A percentile compares a stretch with the other conserved stretches of the same genome.
Conservation (phyloP, 2,329 filamentous ascomycete species). For the Thyridium curvatum region DNA sequence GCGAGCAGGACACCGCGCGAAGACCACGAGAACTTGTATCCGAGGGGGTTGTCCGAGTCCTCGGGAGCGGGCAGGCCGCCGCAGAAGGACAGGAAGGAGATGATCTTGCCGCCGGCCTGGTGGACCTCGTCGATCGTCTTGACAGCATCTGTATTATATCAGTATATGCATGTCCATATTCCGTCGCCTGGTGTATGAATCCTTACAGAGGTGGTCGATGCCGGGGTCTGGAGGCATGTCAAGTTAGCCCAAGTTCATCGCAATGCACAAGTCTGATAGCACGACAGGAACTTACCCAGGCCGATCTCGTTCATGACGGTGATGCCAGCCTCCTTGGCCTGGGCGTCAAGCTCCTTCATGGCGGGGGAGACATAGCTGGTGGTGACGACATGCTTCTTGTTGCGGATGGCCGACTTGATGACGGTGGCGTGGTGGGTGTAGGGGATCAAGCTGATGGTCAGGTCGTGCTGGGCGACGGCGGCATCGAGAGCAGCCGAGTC, state of each 20-base stretch:
- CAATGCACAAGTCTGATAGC: slow-evolving; percentile 1
- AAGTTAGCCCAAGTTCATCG: background rate
- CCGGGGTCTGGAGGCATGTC: slow-evolving; percentile 49
- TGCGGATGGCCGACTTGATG: slow-evolving; percentile 87
- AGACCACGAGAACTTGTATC: slow-evolving; percentile 85
- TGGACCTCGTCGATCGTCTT: slow-evolving; percentile 89
- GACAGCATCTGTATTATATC: slow-evolving; percentile 60
- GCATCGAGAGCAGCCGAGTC: slow-evolving; percentile 72
- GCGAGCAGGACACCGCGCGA: slow-evolving; percentile 83
- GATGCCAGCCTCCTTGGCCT: slow-evolving; percentile 84
- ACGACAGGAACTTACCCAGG: slow-evolving; percentile 28
- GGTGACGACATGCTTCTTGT: slow-evolving; percentile 95
- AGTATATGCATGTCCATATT: slow-evolving; percentile 15
- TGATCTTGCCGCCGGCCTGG: slow-evolving; percentile 77
- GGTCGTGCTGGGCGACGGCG: slow-evolving; percentile 71
- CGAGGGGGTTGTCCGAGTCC: slow-evolving; percentile 79
- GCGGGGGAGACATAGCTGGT: slow-evolving; percentile 89
- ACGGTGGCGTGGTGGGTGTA: slow-evolving; percentile 86
- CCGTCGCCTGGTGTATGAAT: background rate
- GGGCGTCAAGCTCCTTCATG: slow-evolving; percentile 81
- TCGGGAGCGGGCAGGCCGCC: slow-evolving; percentile 70
- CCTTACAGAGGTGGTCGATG: slow-evolving; percentile 56
- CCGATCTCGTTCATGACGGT: slow-evolving; percentile 98
- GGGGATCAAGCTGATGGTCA: slow-evolving; percentile 79
- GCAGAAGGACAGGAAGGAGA: slow-evolving; percentile 77